Base-by-base conservation (phyloP, 2,329 filamentous ascomycete species). In the Colletotrichum chrysophilum region DNA sequence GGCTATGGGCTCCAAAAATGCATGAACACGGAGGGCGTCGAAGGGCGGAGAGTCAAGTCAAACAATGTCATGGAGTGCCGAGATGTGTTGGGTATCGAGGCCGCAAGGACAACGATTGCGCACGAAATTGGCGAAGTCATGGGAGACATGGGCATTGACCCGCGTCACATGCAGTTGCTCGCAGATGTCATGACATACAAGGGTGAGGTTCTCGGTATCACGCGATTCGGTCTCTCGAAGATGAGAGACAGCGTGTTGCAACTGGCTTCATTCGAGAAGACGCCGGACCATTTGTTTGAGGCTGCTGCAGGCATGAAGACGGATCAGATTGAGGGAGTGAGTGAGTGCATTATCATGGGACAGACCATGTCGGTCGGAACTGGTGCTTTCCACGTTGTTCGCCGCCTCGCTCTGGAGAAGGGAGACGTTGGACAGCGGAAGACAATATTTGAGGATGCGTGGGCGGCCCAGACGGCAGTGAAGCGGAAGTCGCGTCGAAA, bases 171-270 rank as follows among this genome's bases (percentile, higher is more conserved):
- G 96, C 94, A 98, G 83, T 91, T 99, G 21, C 91, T 99, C 3
- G 96, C 97, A 13, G 97, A 99, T 81, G 96, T 98, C 70, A 99
- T 99, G 97, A 98, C 97, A 1, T 98, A 96, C 90, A 98, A 98
- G 87, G 97, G 97, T 66, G 96, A 98, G 79, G 95, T 99, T 0
- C 90, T 98, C 21, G 97, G 97, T 67, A 99, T 99, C 83, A 99
- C 97, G 4, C 94, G 97, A 36, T 98, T 98, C 84, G 97, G 97
- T 67, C 89, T 99, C 30, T 94, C 96, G 73, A 99, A 98, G 89
- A 98, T 98, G 94, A 91, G 97, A 67, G 97, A 99, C 84, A 95
- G 92, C 18, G 97, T 98, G 13, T 88, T 99, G 71, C 97, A 99
- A 85, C 90, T 99, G 14, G 97, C 97, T 0, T 96, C 94, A 21